A percentile compares a stretch with the other conserved stretches of the same genome.
phyloP scores from a whole-genome alignment of 179 eudicot species.

The Carnegiea gigantea region DNA sequence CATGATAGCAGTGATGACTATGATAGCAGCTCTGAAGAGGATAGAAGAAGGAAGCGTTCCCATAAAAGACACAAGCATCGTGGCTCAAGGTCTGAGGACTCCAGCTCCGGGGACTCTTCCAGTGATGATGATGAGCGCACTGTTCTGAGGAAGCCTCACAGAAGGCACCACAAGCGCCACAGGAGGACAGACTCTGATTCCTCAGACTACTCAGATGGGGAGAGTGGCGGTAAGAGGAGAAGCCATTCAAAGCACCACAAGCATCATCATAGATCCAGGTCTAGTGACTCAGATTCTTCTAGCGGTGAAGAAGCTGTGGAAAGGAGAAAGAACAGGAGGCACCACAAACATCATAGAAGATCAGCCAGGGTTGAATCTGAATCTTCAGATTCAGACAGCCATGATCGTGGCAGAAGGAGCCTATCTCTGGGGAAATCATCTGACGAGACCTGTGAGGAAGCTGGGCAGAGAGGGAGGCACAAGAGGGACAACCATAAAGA shows the following conservation, averaged over 20 bases:
- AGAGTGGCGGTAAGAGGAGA: constrained; percentile 24
- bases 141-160: constrained; percentile 34
- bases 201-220: constrained; percentile 27
- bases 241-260: constrained; percentile 37
- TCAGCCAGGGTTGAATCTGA: constrained; percentile 28
- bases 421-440: constrained; percentile 38
- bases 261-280: constrained; percentile 39
- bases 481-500: constrained; percentile 17
- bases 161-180: constrained; percentile 47
- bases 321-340: constrained; percentile 24
- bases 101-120: constrained; percentile 36
- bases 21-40: constrained; percentile 52
- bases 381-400: constrained; percentile 39
- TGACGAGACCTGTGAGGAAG: constrained; percentile 39
- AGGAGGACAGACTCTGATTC: constrained; percentile 17
- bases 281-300: constrained; percentile 29
- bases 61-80: constrained; percentile 44
- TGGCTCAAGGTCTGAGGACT: constrained; percentile 30
- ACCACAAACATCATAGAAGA: constrained; percentile 36
- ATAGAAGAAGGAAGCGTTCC: constrained; percentile 38
- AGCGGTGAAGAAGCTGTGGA: constrained; percentile 17
- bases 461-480: constrained; percentile 26
- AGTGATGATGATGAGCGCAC: constrained; percentile 44
- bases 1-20: constrained; percentile 47
- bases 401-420: constrained; percentile 24